Conservation (phyloP, 805 yeast genomes). For the Candida maris region DNA sequence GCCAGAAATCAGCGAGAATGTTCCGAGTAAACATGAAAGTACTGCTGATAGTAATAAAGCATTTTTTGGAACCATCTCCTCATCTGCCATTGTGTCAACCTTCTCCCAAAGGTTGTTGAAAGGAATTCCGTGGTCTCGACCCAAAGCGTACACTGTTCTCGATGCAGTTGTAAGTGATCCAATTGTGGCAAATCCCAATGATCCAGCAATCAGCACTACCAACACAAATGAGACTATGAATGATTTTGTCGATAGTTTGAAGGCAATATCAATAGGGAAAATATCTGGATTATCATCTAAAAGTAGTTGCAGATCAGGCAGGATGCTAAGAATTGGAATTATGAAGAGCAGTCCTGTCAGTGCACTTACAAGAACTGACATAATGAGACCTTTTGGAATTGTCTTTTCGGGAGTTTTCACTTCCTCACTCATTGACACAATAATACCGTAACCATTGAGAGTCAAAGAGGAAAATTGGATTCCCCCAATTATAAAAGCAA, state of each 20-base stretch:
- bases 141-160: conserved; percentile 76
- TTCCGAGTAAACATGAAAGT: conserved; percentile 56
- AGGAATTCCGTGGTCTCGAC: conserved; percentile 81
- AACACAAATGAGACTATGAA: conserved; percentile 65
- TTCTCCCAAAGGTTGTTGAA: conserved; percentile 59
- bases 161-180: conserved; percentile 81
- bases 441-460: conserved; percentile 77
- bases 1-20: conserved; percentile 62
- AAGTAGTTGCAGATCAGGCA: conserved; percentile 59
- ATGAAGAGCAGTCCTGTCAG: conserved; percentile 70
- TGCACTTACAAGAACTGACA: conserved; percentile 61
- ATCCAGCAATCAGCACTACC: conserved; percentile 62
- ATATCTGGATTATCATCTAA: conserved; percentile 62
- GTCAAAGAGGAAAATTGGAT: conserved; percentile 77
- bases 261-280: conserved; percentile 75
- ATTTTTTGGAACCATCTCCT: conserved; percentile 63
- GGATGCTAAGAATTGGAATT: conserved; percentile 64
- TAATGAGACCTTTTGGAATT: conserved; percentile 69
- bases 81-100: conserved; percentile 52
- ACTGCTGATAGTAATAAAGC: conserved; percentile 63
- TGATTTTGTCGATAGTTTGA: conserved; percentile 67
- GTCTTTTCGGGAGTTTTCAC: conserved; percentile 70
- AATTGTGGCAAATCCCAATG: conserved; percentile 70
- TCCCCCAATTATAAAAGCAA: conserved; percentile 78
- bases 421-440: conserved; percentile 80